Evolutionary conservation across 1,284 basidiomycete genomes (phyloP).

Genomic region (Naganishia sp.): DNA sequence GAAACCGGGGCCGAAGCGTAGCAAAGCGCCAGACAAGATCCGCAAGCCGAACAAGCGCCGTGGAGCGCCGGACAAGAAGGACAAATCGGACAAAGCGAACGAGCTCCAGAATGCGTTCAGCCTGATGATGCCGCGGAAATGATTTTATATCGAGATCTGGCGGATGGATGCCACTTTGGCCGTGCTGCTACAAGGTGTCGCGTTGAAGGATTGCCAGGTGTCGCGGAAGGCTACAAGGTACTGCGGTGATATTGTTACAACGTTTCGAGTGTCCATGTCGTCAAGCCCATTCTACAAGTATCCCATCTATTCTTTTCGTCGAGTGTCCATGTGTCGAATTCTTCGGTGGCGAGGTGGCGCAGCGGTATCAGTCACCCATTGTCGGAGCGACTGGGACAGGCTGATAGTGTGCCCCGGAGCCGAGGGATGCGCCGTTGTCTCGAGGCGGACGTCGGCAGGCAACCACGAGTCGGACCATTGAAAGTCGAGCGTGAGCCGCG

Average conservation of each 20-base stretch:
- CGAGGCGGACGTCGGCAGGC: conserved; percentile 7
- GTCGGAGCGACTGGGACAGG: neutral
- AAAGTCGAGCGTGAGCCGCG: conserved; percentile 12
- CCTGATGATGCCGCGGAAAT: conserved; percentile 28
- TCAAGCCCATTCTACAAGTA: neutral
- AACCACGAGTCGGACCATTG: conserved; percentile 9
- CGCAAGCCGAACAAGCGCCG: no score
- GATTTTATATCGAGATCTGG: neutral
- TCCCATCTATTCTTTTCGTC: neutral
- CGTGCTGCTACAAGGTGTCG: no score
- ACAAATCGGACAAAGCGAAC: no score
- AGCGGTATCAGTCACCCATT: conserved; percentile 1
- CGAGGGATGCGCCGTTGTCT: neutral
- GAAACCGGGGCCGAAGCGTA: neutral
- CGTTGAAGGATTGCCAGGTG: neutral
- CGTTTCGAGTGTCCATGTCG: neutral
- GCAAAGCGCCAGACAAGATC: conserved; percentile 12
- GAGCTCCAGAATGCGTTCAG: conserved; percentile 24
- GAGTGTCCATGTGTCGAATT: conserved; percentile 1
- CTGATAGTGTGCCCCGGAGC: neutral
- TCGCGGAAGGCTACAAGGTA: neutral
- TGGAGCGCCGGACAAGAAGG: no score
- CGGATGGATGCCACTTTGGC: no score
- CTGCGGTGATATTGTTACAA: neutral
- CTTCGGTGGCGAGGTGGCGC: neutral